Evolutionary conservation across 495 filamentous ascomycete species (phyloP).

Genomic region (Annulohypoxylon moriforme): DNA sequence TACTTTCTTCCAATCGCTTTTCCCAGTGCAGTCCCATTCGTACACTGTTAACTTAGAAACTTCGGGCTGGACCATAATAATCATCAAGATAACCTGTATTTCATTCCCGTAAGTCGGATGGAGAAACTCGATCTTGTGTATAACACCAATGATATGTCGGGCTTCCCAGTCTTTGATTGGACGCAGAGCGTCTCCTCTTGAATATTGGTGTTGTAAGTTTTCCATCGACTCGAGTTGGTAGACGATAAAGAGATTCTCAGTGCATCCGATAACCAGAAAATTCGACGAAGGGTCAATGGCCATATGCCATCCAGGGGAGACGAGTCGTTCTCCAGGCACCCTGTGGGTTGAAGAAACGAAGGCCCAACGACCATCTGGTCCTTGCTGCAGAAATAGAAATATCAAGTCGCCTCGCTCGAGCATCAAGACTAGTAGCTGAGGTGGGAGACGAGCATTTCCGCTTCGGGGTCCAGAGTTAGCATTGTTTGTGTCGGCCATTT

Average conservation of each 20-base stretch:
- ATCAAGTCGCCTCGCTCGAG: conserved; percentile 74
- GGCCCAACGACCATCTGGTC: conserved; percentile 55
- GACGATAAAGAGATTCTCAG: conserved; percentile 62
- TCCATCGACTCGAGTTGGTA: conserved; percentile 68
- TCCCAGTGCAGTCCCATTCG: conserved; percentile 73
- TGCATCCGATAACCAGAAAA: conserved; percentile 59
- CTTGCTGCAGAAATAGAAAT: conserved; percentile 73
- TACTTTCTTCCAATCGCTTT: conserved; percentile 49
- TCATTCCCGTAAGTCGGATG: conserved; percentile 73
- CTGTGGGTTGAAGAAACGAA: conserved; percentile 71
- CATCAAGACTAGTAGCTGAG: conserved; percentile 80
- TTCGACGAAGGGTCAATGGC: conserved; percentile 79
- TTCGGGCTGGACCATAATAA: conserved; percentile 71
- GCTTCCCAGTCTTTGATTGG: conserved; percentile 64
- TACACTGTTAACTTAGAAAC: conserved; percentile 74
- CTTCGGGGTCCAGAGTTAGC: conserved; percentile 11
- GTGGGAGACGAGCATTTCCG: conserved; percentile 62
- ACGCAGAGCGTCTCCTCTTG: conserved; percentile 46
- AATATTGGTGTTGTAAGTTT: conserved; percentile 56
- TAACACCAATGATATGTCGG: conserved; percentile 73
- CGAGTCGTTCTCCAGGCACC: conserved; percentile 61
- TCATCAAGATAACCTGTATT: conserved; percentile 77
- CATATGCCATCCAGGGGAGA: conserved; percentile 75
- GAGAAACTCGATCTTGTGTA: conserved; percentile 89
- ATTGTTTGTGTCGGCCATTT: conserved; percentile 17